A percentile compares a stretch with the other conserved stretches of the same genome.
These are phyloP conservation scores for Daldinia bambusicola DNA, from an alignment of 495 filamentous ascomycete genomes.

Conservation along the genomic window DNA sequence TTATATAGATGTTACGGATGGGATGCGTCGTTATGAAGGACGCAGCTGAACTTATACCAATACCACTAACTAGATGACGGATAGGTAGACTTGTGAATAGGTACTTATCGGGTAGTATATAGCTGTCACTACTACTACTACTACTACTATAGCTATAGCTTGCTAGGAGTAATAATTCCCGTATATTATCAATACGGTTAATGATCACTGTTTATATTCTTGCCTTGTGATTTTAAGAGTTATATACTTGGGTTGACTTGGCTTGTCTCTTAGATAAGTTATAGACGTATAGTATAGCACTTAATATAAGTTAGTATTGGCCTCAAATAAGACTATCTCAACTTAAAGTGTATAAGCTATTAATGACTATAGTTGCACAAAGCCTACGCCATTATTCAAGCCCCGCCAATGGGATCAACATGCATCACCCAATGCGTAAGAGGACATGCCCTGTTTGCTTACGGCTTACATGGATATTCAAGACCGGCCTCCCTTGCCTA, in stretches of 20 bases:
- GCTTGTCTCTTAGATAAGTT: no score
- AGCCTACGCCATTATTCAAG: not conserved
- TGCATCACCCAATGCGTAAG: constrained; percentile 24
- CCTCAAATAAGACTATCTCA: not conserved
- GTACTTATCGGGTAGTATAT: constrained; percentile 22
- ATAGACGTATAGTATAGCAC: not conserved
- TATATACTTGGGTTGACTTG: not conserved
- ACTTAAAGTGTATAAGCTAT: not conserved
- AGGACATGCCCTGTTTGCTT: not conserved
- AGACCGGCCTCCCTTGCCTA: constrained; percentile 5
- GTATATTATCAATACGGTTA: not conserved
- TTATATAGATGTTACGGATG: constrained; percentile 20
- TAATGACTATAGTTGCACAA: not conserved
- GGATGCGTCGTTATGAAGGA: constrained; percentile 17
- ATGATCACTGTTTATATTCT: not conserved
- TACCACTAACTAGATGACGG: constrained; percentile 11
- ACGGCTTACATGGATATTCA: constrained; percentile 6
- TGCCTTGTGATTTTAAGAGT: not conserved
- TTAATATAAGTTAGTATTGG: not conserved
- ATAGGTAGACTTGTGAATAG: constrained; percentile 24
- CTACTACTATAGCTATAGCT: not conserved
- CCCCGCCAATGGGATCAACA: constrained; percentile 17
- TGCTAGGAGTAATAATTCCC: not conserved
- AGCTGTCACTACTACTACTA: not conserved
- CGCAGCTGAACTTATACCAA: constrained; percentile 2